Conservation (phyloP, 768 basidiomycete genomes). For the Cyclocybe aegerita region DNA sequence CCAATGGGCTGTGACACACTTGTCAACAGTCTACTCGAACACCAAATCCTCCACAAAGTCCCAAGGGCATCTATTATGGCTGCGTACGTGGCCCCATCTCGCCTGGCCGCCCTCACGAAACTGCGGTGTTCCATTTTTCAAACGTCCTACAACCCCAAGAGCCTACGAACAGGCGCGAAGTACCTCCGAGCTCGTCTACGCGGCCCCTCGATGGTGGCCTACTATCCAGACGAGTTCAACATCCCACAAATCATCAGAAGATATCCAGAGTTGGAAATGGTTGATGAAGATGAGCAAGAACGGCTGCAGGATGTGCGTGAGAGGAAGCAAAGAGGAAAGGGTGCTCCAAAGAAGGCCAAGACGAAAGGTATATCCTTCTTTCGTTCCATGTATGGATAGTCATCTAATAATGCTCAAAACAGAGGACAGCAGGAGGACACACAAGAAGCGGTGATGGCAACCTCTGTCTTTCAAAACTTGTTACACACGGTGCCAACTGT, state of each 20-base stretch:
- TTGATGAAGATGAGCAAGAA: slow-evolving; percentile 67
- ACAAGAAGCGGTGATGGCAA: slow-evolving; percentile 23
- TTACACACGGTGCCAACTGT: too few relatives aligned
- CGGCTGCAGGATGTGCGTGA: slow-evolving; percentile 67
- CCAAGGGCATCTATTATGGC: slow-evolving; percentile 20
- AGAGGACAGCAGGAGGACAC: slow-evolving; percentile 28
- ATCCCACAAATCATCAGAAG: slow-evolving; percentile 49
- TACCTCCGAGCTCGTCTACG: slow-evolving; percentile 81
- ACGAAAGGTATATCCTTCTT: slow-evolving; percentile 47
- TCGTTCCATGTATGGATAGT: background rate
- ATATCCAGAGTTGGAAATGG: slow-evolving; percentile 58
- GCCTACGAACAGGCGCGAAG: slow-evolving; percentile 85
- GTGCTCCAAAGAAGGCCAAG: slow-evolving; percentile 80
- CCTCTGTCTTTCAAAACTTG: too few relatives aligned
- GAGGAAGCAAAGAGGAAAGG: slow-evolving; percentile 76
- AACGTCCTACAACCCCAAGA: slow-evolving; percentile 84
- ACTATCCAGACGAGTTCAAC: slow-evolving; percentile 70
- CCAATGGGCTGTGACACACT: slow-evolving; percentile 19
- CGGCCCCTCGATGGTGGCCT: slow-evolving; percentile 83
- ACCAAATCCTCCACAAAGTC: background rate
- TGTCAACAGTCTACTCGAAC: too few relatives aligned
- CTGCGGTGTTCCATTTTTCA: slow-evolving; percentile 78
- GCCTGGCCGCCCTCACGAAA: slow-evolving; percentile 59
- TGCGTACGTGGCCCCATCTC: slow-evolving; percentile 41
- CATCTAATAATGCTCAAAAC: background rate